Percentiles rank a stretch among this genome's conserved stretches.
These are phyloP conservation scores for Podaxis carcinomalis DNA, from an alignment of 768 basidiomycete genomes.

Conservation along the genomic window DNA sequence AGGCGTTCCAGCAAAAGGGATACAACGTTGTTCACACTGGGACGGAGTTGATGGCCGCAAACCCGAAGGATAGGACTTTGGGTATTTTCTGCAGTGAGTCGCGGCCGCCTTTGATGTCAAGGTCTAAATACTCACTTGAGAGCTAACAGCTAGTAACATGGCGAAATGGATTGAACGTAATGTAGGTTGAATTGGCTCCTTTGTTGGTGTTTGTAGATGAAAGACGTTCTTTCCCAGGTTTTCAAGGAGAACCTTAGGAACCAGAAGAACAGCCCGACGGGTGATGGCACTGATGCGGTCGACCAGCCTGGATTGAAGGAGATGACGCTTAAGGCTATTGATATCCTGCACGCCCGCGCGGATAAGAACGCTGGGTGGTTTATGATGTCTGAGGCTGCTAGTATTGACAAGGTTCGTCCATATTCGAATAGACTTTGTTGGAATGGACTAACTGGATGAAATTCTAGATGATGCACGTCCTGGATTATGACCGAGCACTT, in stretches of 20 bases:
- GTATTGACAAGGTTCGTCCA: constrained; percentile 35
- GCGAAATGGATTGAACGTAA: constrained; percentile 43
- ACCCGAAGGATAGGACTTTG: constrained; percentile 32
- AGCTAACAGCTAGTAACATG: constrained; percentile 17
- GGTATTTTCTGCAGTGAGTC: constrained; percentile 35
- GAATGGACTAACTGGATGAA: background rate
- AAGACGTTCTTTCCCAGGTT: constrained; percentile 18
- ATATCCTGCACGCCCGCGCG: constrained; percentile 35
- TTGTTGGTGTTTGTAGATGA: background rate
- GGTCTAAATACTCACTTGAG: background rate
- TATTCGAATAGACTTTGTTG: background rate
- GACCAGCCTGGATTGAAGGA: constrained; percentile 46
- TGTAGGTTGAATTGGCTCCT: constrained; percentile 13
- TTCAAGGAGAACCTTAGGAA: constrained; percentile 31
- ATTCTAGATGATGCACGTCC: constrained; percentile 41
- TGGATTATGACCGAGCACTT: constrained; percentile 43
- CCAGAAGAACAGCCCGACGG: constrained; percentile 34
- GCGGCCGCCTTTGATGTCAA: background rate
- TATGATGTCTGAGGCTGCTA: constrained; percentile 45
- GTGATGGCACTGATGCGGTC: constrained; percentile 36
- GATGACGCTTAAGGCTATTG: constrained; percentile 44
- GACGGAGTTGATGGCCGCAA: constrained; percentile 25
- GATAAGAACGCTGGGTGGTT: constrained; percentile 38
- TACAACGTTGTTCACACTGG: constrained; percentile 39
- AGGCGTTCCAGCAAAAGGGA: constrained; percentile 33